These are phyloP conservation scores for Porogramme epimiltina DNA, from an alignment of 1,284 basidiomycete species.

Conservation along the genomic window DNA sequence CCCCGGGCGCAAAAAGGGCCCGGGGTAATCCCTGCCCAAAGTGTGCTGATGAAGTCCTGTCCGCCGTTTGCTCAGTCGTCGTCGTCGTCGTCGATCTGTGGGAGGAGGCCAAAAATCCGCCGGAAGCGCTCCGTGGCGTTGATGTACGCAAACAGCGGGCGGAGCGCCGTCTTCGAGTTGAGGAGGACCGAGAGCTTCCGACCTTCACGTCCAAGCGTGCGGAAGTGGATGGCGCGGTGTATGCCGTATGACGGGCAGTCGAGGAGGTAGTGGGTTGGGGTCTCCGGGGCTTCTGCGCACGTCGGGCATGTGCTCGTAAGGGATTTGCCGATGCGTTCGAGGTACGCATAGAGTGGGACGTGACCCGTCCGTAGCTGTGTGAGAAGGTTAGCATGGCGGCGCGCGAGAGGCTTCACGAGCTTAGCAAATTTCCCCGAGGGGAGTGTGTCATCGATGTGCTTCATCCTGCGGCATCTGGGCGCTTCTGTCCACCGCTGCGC, in stretches of 20 bases:
- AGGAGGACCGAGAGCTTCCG: not conserved
- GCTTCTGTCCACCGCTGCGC: conserved; percentile 2
- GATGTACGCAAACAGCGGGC: too few relatives aligned
- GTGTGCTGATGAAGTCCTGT: too few relatives aligned
- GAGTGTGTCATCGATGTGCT: conserved; percentile 7
- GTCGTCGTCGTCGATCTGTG: too few relatives aligned
- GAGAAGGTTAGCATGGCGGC: conserved; percentile 22
- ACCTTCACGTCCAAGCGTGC: not conserved
- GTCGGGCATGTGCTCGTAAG: conserved; percentile 24
- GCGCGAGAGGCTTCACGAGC: not conserved
- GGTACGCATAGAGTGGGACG: conserved; percentile 28
- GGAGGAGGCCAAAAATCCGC: too few relatives aligned
- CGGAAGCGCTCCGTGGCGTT: too few relatives aligned
- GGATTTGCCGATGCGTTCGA: conserved; percentile 21
- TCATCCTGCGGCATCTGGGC: not conserved
- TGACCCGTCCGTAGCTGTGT: conserved; percentile 33
- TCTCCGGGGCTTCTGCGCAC: conserved; percentile 23
- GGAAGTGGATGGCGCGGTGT: not conserved
- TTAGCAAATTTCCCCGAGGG: conserved; percentile 9
- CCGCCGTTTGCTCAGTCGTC: too few relatives aligned
- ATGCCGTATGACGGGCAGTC: conserved; percentile 17
- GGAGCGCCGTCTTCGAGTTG: not conserved
- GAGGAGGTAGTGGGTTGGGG: conserved; percentile 29
- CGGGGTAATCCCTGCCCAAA: too few relatives aligned
- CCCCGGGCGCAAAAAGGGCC: too few relatives aligned